Evolutionary conservation across 768 basidiomycete species (phyloP).

Genomic region (Rhizopogon salebrosus): DNA sequence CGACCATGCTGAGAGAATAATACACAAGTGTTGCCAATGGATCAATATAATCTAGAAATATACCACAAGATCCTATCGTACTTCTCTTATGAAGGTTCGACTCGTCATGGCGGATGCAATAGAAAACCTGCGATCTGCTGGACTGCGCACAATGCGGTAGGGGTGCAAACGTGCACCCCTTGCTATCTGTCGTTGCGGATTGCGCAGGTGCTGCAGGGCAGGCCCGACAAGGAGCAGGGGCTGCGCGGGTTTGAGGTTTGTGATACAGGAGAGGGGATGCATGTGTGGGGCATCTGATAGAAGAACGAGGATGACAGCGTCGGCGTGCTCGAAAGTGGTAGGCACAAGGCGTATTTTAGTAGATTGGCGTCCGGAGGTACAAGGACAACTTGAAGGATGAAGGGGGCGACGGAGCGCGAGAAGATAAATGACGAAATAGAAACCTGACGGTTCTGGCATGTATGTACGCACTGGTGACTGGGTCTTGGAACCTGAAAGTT

Average conservation of each 20-base stretch:
- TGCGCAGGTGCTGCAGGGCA: conserved; percentile 41
- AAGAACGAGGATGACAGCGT: conserved; percentile 45
- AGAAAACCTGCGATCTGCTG: conserved; percentile 8
- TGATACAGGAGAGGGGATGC: conserved; percentile 10
- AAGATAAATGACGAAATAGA: conserved; percentile 37
- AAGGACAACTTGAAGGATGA: conserved; percentile 7
- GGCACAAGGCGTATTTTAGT: conserved; percentile 39
- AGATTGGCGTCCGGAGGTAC: conserved; percentile 7
- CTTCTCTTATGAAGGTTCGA: not conserved
- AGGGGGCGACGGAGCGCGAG: conserved; percentile 31
- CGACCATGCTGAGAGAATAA: conserved; percentile 1
- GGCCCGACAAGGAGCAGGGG: conserved; percentile 47
- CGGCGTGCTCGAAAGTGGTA: conserved; percentile 47
- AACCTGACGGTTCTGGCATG: conserved; percentile 23
- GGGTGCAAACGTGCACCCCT: conserved; percentile 51
- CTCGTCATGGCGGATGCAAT: not conserved
- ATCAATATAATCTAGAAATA: too few relatives aligned
- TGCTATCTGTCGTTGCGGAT: conserved; percentile 33
- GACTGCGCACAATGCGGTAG: conserved; percentile 40
- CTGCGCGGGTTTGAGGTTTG: not conserved
- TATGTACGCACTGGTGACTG: not conserved
- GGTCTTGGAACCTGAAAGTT: not conserved
- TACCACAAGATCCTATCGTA: conserved; percentile 2
- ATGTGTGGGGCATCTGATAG: conserved; percentile 23
- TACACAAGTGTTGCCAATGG: conserved; percentile 6